Evolutionary conservation across 2,329 filamentous ascomycete genomes (phyloP).

Genomic region (Alternaria burnsii): DNA sequence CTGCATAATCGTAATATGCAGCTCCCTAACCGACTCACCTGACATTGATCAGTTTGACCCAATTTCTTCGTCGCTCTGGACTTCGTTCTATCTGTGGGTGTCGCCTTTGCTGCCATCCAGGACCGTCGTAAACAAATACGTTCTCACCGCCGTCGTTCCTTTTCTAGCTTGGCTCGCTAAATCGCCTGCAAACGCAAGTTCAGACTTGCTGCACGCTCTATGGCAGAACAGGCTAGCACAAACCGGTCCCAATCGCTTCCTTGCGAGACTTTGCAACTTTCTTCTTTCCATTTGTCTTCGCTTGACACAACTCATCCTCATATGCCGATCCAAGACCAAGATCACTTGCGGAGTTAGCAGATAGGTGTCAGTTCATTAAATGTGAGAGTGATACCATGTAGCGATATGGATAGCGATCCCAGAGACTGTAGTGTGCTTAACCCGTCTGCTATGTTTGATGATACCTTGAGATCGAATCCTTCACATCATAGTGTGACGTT

Average conservation of each 20-base stretch:
- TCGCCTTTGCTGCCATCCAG: background rate
- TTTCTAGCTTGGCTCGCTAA: background rate
- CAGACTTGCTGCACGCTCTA: slow-evolving; percentile 1
- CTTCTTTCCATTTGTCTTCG: background rate
- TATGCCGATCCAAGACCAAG: too few relatives aligned
- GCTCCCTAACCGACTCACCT: background rate
- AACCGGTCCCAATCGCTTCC: background rate
- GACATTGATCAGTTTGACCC: background rate
- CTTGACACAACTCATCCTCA: too few relatives aligned
- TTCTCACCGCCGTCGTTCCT: background rate
- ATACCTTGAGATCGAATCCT: too few relatives aligned
- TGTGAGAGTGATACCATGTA: too few relatives aligned
- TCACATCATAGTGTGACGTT: background rate
- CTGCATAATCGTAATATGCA: rapidly evolving
- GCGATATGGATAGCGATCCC: too few relatives aligned
- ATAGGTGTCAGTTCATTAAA: too few relatives aligned
- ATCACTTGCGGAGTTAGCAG: too few relatives aligned
- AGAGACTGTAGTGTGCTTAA: too few relatives aligned
- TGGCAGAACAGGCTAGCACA: background rate
- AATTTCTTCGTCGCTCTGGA: background rate
- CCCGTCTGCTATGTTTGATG: too few relatives aligned
- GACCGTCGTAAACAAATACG: background rate
- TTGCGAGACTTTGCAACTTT: background rate
- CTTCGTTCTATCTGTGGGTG: background rate
- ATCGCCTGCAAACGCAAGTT: slow-evolving; percentile 1